phyloP scores from a whole-genome alignment of 2,329 filamentous ascomycete species.

The Fusarium solani-melongenae region DNA sequence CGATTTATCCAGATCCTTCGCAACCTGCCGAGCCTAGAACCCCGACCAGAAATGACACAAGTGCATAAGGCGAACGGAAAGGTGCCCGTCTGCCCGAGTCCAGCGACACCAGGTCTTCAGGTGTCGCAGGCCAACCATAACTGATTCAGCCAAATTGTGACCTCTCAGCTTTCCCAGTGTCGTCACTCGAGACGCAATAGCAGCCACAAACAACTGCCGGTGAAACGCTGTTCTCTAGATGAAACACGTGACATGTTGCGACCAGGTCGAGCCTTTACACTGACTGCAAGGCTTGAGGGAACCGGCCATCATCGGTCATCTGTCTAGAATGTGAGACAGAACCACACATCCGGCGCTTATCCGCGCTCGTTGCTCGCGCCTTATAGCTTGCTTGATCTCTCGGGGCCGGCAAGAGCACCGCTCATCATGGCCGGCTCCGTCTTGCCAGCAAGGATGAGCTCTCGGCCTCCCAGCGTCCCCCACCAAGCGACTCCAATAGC shows the following conservation, averaged over 20 bases:
- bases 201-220: constrained; percentile 10
- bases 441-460: constrained; percentile 55
- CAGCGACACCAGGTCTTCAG: background rate
- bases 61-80: constrained; percentile 4
- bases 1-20: constrained; percentile 15
- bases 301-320: background rate
- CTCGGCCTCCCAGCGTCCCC: constrained; percentile 70
- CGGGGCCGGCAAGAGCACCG: constrained; percentile 57
- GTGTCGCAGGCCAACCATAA: background rate
- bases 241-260: constrained; percentile 10
- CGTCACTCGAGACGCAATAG: constrained; percentile 12
- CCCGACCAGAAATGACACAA: constrained; percentile 22
- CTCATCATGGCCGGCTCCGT: constrained; percentile 61
- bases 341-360: background rate
- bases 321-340: background rate
- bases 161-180: constrained; percentile 4
- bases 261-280: background rate
- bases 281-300: background rate
- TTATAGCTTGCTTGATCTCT: constrained; percentile 52
- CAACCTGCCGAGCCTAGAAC: constrained; percentile 23
- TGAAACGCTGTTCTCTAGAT: background rate
- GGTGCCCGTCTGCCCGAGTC: constrained; percentile 2
- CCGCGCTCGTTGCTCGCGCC: background rate
- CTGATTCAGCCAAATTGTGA: background rate
- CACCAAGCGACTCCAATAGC: constrained; percentile 87